Percentiles rank a stretch among this genome's conserved stretches.
phyloP scores from a whole-genome alignment of 768 basidiomycete species.

The Phylloporus sp. region DNA sequence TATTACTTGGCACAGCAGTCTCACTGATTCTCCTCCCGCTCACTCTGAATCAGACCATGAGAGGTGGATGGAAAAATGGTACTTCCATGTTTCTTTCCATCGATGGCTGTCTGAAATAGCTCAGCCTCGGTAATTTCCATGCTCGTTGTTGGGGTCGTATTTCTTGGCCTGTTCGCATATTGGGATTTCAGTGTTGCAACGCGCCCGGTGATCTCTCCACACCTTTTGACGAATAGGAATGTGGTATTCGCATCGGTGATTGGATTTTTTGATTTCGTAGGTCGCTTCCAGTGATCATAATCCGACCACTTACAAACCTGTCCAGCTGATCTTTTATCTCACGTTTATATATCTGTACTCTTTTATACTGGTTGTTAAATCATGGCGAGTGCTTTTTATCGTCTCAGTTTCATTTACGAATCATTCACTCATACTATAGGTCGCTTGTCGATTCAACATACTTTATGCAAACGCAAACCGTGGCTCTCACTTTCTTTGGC shows the following conservation, averaged over 20 bases:
- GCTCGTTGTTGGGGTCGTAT: constrained; percentile 43
- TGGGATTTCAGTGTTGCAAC: constrained; percentile 51
- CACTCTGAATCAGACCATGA: constrained; percentile 40
- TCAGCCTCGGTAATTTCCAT: constrained; percentile 50
- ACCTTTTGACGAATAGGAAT: constrained; percentile 56
- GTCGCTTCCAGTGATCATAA: neutral
- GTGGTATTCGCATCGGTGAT: constrained; percentile 58
- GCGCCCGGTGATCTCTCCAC: constrained; percentile 56
- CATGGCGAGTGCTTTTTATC: constrained; percentile 34
- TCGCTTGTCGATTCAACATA: constrained; percentile 54
- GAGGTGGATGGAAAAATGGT: constrained; percentile 46
- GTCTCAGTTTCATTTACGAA: neutral
- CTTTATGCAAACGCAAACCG: constrained; percentile 57
- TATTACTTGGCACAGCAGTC: constrained; percentile 46
- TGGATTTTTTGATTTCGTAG: constrained; percentile 61
- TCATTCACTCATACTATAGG: constrained; percentile 35
- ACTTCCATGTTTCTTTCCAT: neutral
- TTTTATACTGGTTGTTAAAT: constrained; percentile 52
- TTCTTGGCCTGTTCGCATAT: constrained; percentile 41
- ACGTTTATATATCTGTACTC: constrained; percentile 74
- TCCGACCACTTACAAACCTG: neutral
- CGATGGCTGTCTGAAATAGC: constrained; percentile 1
- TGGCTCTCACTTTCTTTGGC: constrained; percentile 60
- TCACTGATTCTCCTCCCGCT: constrained; percentile 53
- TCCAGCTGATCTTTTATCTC: constrained; percentile 59